These are phyloP conservation scores for Cinchona pubescens DNA, from an alignment of 257 asterid species.

Conservation along the genomic window DNA sequence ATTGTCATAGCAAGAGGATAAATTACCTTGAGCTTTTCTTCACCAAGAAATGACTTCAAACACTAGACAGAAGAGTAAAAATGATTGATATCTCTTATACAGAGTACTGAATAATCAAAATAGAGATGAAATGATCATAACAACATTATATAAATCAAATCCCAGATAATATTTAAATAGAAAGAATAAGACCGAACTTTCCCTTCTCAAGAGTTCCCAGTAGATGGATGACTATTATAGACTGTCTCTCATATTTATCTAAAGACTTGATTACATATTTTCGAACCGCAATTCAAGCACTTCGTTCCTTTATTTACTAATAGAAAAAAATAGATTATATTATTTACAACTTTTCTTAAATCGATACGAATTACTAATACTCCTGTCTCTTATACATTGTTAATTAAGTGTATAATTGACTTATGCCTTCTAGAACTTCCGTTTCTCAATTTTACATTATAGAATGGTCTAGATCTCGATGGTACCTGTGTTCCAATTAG, in stretches of 20 bases:
- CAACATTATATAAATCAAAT: neutral
- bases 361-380: no score
- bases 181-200: neutral
- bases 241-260: no score
- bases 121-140: neutral
- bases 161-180: neutral
- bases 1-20: neutral
- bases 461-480: neutral
- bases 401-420: no score
- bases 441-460: neutral
- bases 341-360: no score
- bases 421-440: neutral
- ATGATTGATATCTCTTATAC: neutral
- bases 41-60: constrained; percentile 79
- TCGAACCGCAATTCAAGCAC: no score
- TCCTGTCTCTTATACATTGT: no score
- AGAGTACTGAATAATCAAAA: neutral
- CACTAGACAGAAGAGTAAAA: constrained; percentile 55
- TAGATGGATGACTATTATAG: no score
- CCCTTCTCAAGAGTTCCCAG: no score
- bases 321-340: no score
- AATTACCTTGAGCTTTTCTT: constrained; percentile 81
- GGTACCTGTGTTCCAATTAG: constrained; percentile 78
- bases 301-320: no score
- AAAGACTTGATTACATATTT: no score